Conservation (phyloP, 1,139 yeast genomes). For the Geotrichum histeridarum region DNA sequence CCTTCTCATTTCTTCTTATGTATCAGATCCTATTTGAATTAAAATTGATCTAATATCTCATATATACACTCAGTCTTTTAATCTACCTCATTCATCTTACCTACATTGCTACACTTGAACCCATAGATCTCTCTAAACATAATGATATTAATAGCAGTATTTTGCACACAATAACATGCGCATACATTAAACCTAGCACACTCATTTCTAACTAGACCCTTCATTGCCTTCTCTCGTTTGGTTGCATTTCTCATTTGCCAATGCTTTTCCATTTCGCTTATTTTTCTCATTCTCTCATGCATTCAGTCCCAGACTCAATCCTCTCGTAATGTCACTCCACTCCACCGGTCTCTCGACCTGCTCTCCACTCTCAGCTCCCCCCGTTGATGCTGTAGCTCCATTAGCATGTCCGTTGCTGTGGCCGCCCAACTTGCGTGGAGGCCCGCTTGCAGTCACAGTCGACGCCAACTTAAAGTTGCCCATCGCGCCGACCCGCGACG, state of each 20-base stretch:
- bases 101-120: too few species aligned
- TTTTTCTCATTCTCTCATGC: background rate
- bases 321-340: slow-evolving; percentile 2
- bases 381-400: background rate
- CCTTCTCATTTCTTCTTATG: too few species aligned
- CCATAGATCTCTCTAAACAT: too few species aligned
- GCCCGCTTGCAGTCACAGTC: background rate
- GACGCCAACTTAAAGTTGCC: slow-evolving; percentile 2
- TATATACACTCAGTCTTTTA: too few species aligned
- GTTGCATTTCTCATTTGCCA: too few species aligned
- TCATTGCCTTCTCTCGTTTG: background rate
- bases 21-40: too few species aligned
- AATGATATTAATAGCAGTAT: too few species aligned
- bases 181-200: too few species aligned
- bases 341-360: background rate
- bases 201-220: too few species aligned
- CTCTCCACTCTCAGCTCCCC: background rate
- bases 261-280: background rate
- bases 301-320: slow-evolving; percentile 4
- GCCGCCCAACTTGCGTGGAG: background rate
- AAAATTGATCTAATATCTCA: too few species aligned
- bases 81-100: too few species aligned
- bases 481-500: slow-evolving; percentile 16
- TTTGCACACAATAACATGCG: too few species aligned
- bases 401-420: background rate